Conservation (phyloP, 2,329 filamentous ascomycete species). For the Aureobasidium sp. region DNA sequence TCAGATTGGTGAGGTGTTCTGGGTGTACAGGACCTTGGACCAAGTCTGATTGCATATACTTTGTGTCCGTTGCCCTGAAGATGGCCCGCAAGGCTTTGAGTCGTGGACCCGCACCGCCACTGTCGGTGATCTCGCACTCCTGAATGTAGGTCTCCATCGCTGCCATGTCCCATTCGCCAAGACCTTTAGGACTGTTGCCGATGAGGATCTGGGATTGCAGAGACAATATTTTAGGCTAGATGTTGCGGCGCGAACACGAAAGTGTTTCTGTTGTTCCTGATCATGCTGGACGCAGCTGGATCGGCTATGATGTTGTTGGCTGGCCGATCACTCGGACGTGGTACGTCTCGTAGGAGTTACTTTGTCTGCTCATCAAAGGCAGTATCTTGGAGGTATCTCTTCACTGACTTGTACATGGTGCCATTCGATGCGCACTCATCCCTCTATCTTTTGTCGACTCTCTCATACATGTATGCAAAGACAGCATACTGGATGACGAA, state of each 20-base stretch:
- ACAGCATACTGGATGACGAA: not conserved
- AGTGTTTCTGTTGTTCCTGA: not conserved
- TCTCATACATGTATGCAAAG: not conserved
- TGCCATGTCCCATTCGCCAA: not conserved
- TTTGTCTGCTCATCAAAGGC: not conserved
- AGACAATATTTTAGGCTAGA: not conserved
- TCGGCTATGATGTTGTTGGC: not conserved
- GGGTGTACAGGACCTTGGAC: not conserved
- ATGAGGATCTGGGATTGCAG: not conserved
- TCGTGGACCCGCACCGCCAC: not conserved
- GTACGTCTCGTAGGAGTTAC: not conserved
- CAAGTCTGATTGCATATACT: not conserved
- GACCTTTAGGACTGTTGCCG: not conserved
- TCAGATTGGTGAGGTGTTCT: not conserved
- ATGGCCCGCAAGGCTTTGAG: not conserved
- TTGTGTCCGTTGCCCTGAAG: not conserved
- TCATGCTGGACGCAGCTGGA: not conserved
- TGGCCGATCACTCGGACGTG: not conserved
- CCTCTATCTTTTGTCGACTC: not conserved
- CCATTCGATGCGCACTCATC: not conserved
- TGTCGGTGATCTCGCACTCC: not conserved
- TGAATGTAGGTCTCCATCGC: not conserved
- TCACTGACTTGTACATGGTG: not conserved
- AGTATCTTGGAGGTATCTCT: not conserved
- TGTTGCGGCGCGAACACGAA: not conserved